Conservation (phyloP, 164 flowering plant species). For the grape (Vitis vinifera) region ASM3070453v1 NC_081822.1:2294501-2295000, state of each 20-base stretch:
- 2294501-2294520: constrained; percentile 71
- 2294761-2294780: background rate
- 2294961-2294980: too few species aligned
- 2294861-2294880: background rate
- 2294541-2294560: constrained; percentile 80
- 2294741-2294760: background rate
- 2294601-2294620: constrained; percentile 97
- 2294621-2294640: constrained; percentile 84
- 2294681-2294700: background rate
- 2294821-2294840: too few species aligned
- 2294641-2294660: constrained; percentile 4
- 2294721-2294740: background rate
- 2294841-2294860: too few species aligned
- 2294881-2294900: background rate
- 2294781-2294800: too few species aligned
- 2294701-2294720: too few species aligned
- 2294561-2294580: constrained; percentile 96
- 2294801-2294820: too few species aligned
- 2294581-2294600: constrained; percentile 97
- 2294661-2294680: background rate
- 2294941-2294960: too few species aligned
- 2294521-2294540: constrained; percentile 89
- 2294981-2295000: too few species aligned
- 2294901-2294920: background rate
- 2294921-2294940: background rate